These are phyloP conservation scores for Puccinia coronata DNA, from an alignment of 1,284 basidiomycete species.

Conservation along the genomic window DNA sequence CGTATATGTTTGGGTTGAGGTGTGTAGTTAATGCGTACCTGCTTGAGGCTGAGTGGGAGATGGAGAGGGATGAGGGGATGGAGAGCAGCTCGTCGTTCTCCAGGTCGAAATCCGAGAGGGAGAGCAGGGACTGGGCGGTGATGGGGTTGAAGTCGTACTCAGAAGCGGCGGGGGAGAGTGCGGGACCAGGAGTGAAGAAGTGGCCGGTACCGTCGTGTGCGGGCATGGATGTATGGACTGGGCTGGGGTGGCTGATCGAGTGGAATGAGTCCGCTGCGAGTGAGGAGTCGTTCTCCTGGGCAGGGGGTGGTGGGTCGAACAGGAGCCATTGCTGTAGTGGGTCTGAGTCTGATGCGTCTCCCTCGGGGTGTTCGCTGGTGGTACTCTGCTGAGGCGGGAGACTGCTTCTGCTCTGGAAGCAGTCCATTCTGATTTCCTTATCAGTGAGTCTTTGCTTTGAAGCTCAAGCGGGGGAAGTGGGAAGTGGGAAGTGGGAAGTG, in stretches of 20 bases:
- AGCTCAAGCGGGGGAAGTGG: no score
- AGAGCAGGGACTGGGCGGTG: neutral
- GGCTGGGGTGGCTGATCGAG: neutral
- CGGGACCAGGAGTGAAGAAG: neutral
- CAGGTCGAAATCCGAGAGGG: neutral
- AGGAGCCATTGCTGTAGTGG: constrained; percentile 20
- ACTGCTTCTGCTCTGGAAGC: no score
- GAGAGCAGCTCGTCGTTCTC: constrained; percentile 16
- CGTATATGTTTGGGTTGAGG: neutral
- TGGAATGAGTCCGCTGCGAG: neutral
- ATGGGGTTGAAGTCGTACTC: neutral
- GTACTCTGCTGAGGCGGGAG: no score
- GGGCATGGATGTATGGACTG: neutral
- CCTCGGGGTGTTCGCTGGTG: neutral
- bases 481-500: no score
- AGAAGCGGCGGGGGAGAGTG: neutral
- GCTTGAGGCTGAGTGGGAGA: constrained; percentile 3
- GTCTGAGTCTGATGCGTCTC: neutral
- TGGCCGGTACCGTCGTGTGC: neutral
- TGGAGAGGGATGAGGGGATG: constrained; percentile 18
- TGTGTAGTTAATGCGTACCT: neutral
- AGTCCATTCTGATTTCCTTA: no score
- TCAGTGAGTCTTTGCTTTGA: no score
- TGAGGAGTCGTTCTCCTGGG: neutral
- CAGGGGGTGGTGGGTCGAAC: neutral